Evolutionary conservation across 2,329 filamentous ascomycete genomes (phyloP), one percentile per base, ranked within the genome.

Genomic region (Graphilbum sp.): DNA sequence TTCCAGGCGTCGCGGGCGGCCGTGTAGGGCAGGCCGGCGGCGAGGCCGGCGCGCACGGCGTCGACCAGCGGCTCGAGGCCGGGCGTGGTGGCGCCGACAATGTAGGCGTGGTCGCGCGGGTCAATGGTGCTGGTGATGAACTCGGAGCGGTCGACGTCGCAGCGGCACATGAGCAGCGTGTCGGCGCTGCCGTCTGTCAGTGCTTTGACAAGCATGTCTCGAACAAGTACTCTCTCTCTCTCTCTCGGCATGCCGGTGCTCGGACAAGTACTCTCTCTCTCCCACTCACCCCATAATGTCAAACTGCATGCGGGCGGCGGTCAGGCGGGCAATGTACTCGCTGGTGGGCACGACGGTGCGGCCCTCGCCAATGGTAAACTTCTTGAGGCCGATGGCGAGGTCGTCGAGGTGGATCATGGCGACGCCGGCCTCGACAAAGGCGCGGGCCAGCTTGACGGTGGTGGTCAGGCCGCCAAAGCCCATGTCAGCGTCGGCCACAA

Each of bases 341-440:
- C 49, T 52, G 0, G 56, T 60, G 2, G 59, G 56, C 5, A 62
- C 55, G 0, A 62, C 49, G 0, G 59, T 61, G 5, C 56, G 47
- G 2, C 58, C 58, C 37, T 60, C 50, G 1, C 58, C 58, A 15
- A 56, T 50, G 1, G 58, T 62, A 37, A 61, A 62, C 45, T 61
- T 62, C 47, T 62, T 61, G 46, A 60, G 50, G 6, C 59, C 59
- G 18, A 61, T 57, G 0, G 59, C 59, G 23, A 62, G 46, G 39
- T 62, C 59, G 38, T 62, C 59, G 4, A 62, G 50, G 37, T 62
- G 59, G 33, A 62, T 57, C 53, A 60, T 60, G 10, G 59, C 59
- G 2, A 59, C 59, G 6, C 59, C 59, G 13, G 54, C 51, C 33
- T 60, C 59, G n/a, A 61, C 57, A 40, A 62, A 60, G n/a, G 52